Percentiles rank a stretch among this genome's conserved stretches.
These are phyloP conservation scores for Termitomyces sp. DNA, from an alignment of 768 basidiomycete species.

Conservation along the genomic window DNA sequence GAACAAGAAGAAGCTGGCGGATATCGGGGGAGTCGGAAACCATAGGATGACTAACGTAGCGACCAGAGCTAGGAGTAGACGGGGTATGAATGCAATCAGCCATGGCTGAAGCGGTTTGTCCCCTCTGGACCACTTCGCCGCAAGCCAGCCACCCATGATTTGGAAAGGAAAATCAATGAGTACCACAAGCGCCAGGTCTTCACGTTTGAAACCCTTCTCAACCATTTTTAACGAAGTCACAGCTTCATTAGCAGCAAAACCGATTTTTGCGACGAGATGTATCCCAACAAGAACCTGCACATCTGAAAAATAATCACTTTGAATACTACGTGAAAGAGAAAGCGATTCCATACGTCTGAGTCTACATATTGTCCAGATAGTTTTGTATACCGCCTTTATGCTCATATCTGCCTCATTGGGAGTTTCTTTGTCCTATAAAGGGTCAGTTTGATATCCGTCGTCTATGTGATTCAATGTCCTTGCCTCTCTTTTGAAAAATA, in stretches of 20 bases:
- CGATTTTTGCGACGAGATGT: constrained; percentile 90
- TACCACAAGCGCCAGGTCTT: constrained; percentile 93
- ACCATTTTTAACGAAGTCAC: constrained; percentile 90
- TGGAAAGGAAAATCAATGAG: constrained; percentile 98
- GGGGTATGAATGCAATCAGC: constrained; percentile 88
- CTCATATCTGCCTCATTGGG: constrained; percentile 82
- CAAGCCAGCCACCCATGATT: constrained; percentile 90
- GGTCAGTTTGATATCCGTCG: not conserved
- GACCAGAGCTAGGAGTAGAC: constrained; percentile 66
- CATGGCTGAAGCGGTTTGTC: constrained; percentile 79
- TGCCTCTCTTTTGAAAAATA: constrained; percentile 87
- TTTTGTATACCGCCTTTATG: constrained; percentile 83
- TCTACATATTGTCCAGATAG: constrained; percentile 92
- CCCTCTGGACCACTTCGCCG: constrained; percentile 86
- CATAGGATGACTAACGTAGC: constrained; percentile 75
- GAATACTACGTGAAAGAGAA: not conserved
- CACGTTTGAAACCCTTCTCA: constrained; percentile 92
- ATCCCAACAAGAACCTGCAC: constrained; percentile 83
- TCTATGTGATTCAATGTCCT: constrained; percentile 8
- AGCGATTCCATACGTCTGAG: constrained; percentile 63
- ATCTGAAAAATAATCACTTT: constrained; percentile 42
- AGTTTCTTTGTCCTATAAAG: constrained; percentile 57
- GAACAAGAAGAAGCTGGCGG: constrained; percentile 72
- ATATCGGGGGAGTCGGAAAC: constrained; percentile 78
- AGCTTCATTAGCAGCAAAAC: constrained; percentile 91